phyloP scores from a whole-genome alignment of 2,329 filamentous ascomycete genomes.

The Bipolaris victoriae region DNA sequence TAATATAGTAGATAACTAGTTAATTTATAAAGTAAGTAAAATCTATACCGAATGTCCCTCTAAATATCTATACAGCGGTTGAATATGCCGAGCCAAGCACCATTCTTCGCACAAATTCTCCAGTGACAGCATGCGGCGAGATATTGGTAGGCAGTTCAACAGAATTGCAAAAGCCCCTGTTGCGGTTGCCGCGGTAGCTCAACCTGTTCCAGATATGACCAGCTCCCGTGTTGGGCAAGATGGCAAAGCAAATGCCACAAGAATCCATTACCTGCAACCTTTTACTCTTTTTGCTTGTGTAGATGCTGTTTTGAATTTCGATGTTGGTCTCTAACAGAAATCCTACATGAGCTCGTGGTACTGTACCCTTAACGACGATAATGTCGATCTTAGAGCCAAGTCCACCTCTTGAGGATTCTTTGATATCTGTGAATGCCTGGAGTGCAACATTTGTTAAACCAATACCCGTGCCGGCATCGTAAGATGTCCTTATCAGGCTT shows the following conservation, averaged over 20 bases:
- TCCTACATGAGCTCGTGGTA: background rate
- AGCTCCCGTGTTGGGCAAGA: background rate
- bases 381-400: slow-evolving; percentile 8
- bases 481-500: slow-evolving; percentile 14
- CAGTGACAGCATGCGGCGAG: background rate
- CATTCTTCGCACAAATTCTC: slow-evolving; percentile 5
- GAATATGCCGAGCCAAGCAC: background rate
- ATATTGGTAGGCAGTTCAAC: slow-evolving; percentile 1
- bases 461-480: slow-evolving; percentile 10
- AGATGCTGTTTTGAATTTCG: background rate
- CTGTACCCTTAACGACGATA: background rate
- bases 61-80: background rate
- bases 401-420: slow-evolving; percentile 4
- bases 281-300: background rate
- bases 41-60: no score
- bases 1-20: no score
- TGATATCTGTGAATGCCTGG: slow-evolving; percentile 6
- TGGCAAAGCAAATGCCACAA: slow-evolving; percentile 3
- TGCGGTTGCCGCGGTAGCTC: background rate
- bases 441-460: slow-evolving; percentile 3
- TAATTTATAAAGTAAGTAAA: no score
- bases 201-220: background rate
- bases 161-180: slow-evolving; percentile 6
- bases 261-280: background rate
- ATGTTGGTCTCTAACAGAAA: slow-evolving; percentile 4